phyloP scores from a whole-genome alignment of 2,329 filamentous ascomycete genomes.

The Colletotrichum salicis region DNA sequence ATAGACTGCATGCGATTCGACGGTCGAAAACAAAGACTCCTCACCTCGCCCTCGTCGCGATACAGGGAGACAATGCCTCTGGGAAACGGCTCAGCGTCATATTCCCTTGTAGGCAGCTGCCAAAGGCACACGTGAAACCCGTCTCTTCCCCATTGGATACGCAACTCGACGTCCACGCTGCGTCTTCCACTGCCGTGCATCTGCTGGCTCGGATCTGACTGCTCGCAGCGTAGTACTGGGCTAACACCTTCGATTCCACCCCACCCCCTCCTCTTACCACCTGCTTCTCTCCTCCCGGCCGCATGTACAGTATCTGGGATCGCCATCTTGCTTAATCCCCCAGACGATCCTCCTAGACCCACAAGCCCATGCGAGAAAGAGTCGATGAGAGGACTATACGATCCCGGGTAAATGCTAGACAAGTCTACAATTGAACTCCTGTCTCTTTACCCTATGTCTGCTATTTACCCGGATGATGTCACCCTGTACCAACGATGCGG shows the following conservation, averaged over 20 bases:
- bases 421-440: background rate
- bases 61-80: background rate
- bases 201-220: background rate
- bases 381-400: background rate
- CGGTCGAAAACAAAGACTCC: conserved; percentile 10
- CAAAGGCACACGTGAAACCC: background rate
- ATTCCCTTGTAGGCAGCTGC: too few relatives aligned
- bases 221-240: background rate
- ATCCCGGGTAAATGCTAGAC: background rate
- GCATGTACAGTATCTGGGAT: background rate
- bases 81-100: background rate
- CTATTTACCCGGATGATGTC: conserved; percentile 10
- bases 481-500: conserved; percentile 6
- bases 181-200: background rate
- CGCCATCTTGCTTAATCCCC: background rate
- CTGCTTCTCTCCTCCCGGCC: background rate
- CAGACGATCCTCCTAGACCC: background rate
- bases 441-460: background rate
- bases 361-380: background rate
- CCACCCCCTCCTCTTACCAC: background rate
- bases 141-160: background rate
- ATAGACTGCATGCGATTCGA: conserved; percentile 35
- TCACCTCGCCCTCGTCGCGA: background rate
- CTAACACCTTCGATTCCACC: background rate
- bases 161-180: background rate